phyloP scores from a whole-genome alignment of 495 filamentous ascomycete species.

The Pseudoneurospora amorphoporcata region DNA sequence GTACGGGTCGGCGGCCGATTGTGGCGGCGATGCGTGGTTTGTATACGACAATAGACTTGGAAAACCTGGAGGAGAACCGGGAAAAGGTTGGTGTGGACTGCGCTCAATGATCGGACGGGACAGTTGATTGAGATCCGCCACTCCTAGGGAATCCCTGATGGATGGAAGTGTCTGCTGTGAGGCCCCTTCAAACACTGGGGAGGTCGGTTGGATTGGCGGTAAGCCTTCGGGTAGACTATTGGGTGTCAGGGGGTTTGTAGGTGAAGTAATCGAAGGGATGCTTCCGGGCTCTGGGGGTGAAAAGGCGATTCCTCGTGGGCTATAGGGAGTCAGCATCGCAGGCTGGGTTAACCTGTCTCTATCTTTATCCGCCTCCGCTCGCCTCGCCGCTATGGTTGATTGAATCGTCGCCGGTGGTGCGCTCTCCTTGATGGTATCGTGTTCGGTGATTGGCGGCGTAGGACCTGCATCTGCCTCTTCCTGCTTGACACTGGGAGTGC shows the following conservation, averaged over 20 bases:
- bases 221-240: slow-evolving; percentile 28
- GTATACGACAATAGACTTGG: slow-evolving; percentile 10
- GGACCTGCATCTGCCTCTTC: slow-evolving; percentile 17
- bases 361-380: slow-evolving; percentile 6
- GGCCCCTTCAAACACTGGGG: slow-evolving; percentile 30
- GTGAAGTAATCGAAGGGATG: slow-evolving; percentile 18
- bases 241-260: slow-evolving; percentile 17
- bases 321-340: slow-evolving; percentile 15
- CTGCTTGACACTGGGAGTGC: slow-evolving; percentile 17
- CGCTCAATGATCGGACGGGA: slow-evolving; percentile 38
- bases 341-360: slow-evolving; percentile 7
- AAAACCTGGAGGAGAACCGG: slow-evolving; percentile 14
- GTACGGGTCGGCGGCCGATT: slow-evolving; percentile 21
- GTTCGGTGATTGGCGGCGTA: slow-evolving; percentile 18
- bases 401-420: slow-evolving; percentile 11
- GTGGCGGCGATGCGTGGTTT: slow-evolving; percentile 26
- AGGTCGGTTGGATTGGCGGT: slow-evolving; percentile 39
- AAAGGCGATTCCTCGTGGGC: slow-evolving; percentile 9
- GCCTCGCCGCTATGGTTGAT: slow-evolving; percentile 10
- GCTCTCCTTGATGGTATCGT: slow-evolving; percentile 12
- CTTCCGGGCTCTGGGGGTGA: slow-evolving; percentile 20
- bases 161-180: slow-evolving; percentile 36
- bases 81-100: slow-evolving; percentile 10
- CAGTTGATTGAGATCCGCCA: slow-evolving; percentile 38
- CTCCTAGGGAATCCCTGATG: slow-evolving; percentile 30